phyloP scores from a whole-genome alignment of 2,329 filamentous ascomycete species.

The Emmonsiellopsis sp. region DNA sequence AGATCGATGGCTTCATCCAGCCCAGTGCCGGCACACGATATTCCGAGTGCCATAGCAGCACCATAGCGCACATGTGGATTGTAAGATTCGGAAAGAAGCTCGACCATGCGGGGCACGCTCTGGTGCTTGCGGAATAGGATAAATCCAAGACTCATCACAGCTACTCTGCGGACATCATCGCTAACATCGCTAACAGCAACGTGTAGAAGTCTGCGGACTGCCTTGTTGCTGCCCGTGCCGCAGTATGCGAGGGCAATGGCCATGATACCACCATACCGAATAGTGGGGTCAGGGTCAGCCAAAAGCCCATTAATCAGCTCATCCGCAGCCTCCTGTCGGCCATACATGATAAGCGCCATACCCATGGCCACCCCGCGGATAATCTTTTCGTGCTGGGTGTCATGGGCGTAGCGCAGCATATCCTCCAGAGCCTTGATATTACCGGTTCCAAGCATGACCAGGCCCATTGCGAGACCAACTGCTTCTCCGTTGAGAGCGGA shows the following conservation, averaged over 20 bases:
- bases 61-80: constrained; percentile 98
- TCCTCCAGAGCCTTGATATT: constrained; percentile 88
- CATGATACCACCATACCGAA: constrained; percentile 96
- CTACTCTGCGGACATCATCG: constrained; percentile 90
- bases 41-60: constrained; percentile 95
- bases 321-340: constrained; percentile 87
- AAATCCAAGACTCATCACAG: constrained; percentile 96
- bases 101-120: constrained; percentile 96
- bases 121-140: constrained; percentile 97
- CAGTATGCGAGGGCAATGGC: constrained; percentile 97
- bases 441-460: constrained; percentile 97
- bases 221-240: constrained; percentile 96
- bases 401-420: constrained; percentile 96
- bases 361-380: constrained; percentile 90
- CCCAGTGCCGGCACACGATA: constrained; percentile 93
- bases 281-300: constrained; percentile 83
- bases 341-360: constrained; percentile 98
- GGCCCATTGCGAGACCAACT: constrained; percentile 88
- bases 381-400: constrained; percentile 98
- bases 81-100: constrained; percentile 95
- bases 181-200: constrained; percentile 97
- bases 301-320: constrained; percentile 88
- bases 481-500: constrained; percentile 96
- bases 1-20: constrained; percentile 94
- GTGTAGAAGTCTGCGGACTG: constrained; percentile 88